These are phyloP conservation scores for Amaranthus palmeri DNA, from an alignment of 148 eudicot species.

Conservation along the genomic window DNA sequence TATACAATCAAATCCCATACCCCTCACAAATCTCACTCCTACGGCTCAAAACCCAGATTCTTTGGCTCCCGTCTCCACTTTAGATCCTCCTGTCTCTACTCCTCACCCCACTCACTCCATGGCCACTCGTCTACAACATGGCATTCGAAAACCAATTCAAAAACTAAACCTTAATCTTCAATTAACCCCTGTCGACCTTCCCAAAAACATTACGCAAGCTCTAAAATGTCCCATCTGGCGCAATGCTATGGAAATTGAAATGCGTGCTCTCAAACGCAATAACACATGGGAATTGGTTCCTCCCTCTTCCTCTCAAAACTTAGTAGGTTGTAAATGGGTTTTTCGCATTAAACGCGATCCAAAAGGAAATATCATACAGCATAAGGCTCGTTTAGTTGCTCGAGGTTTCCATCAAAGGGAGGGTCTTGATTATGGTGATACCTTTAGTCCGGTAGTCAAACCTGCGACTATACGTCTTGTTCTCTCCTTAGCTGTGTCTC, in stretches of 20 bases:
- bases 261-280: background rate
- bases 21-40: too few relatives aligned
- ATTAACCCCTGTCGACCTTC: too few relatives aligned
- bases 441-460: background rate
- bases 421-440: too few relatives aligned
- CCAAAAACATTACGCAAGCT: background rate
- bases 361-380: background rate
- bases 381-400: constrained; percentile 2
- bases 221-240: background rate
- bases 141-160: background rate
- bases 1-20: too few relatives aligned
- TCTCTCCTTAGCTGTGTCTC: background rate
- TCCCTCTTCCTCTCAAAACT: background rate
- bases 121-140: background rate
- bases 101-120: too few relatives aligned
- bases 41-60: too few relatives aligned
- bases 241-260: background rate
- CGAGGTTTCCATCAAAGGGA: background rate
- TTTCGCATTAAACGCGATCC: background rate
- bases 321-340: background rate
- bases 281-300: background rate
- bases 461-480: background rate
- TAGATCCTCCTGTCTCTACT: too few relatives aligned
- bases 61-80: too few relatives aligned
- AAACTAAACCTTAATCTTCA: background rate